Evolutionary conservation across 495 filamentous ascomycete species (phyloP), one percentile per base, ranked within the genome.

Genomic region (Penicillium antarcticum): DNA sequence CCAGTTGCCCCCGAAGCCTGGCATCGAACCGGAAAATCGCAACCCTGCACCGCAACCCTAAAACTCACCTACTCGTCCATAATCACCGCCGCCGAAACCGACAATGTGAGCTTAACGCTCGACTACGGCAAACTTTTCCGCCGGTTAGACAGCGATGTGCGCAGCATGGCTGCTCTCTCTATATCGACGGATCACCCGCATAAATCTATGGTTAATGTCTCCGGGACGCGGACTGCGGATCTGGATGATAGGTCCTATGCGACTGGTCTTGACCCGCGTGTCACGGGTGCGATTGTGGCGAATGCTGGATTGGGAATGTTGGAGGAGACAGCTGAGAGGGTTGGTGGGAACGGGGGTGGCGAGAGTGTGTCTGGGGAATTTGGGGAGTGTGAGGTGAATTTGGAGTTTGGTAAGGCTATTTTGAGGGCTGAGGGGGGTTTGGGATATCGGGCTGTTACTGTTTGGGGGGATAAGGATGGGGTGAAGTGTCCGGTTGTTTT

Each of bases 51-150:
- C n/a, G 72, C 67, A 48, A 70, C 64, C 21, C 58, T 76, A 10
- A 72, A 68, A 36, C 63, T 77, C 18, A 73, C 73, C 21, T 75
- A 76, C 54, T 73, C 72, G 11, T 73, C 70, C 31, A 69, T 73
- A 24, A 62, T 73, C 32, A 69, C 67, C 1, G 67, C 71, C 12
- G 74, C 73, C 0, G 63, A 61, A 13, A 65, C 68, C 19, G 74
- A 77, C 39, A 69, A 76, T 52, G 73, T 77, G 46, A 73, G 71
- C 4, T 64, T 75, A 6, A 71, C 73, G 1, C 52, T 77, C 7
- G 73, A 77, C 55, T 77, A 77, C 57, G 72, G 74, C 33, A 76
- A 76, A 55, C 68, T 77, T 1, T 77, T 71, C 54, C 72, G 73
- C 9, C 72, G 70, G n/a, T 49, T 75, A 9, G 73, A 75, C 31